These are phyloP conservation scores for Stereocaulon alpinum DNA, from an alignment of 495 filamentous ascomycete genomes.

Conservation along the genomic window DNA sequence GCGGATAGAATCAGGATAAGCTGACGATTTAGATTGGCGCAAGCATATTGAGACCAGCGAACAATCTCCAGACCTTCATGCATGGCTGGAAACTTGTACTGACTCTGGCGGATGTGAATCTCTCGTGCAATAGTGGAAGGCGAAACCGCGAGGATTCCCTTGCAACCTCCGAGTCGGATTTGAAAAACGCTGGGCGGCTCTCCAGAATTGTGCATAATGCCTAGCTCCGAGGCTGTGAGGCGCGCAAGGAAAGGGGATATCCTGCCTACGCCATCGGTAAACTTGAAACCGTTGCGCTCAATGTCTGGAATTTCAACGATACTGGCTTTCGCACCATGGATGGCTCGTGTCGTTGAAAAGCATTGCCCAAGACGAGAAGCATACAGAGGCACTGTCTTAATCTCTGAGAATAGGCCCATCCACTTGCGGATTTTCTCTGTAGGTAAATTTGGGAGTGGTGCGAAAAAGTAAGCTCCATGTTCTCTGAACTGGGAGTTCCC, in stretches of 20 bases:
- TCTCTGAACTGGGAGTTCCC: slow-evolving; percentile 94
- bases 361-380: slow-evolving; percentile 85
- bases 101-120: slow-evolving; percentile 68
- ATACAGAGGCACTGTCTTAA: slow-evolving; percentile 71
- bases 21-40: slow-evolving; percentile 78
- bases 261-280: slow-evolving; percentile 91
- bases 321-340: slow-evolving; percentile 38
- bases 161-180: slow-evolving; percentile 83
- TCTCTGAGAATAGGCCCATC: slow-evolving; percentile 82
- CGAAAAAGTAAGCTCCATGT: slow-evolving; percentile 84
- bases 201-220: slow-evolving; percentile 35
- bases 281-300: slow-evolving; percentile 51
- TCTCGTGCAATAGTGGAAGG: slow-evolving; percentile 49
- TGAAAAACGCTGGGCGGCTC: slow-evolving; percentile 72
- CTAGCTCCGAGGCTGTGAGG: slow-evolving; percentile 55
- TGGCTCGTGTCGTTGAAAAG: slow-evolving; percentile 81
- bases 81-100: slow-evolving; percentile 72
- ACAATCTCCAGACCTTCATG: slow-evolving; percentile 75
- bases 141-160: slow-evolving; percentile 73
- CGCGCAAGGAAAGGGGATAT: slow-evolving; percentile 70
- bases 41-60: slow-evolving; percentile 60
- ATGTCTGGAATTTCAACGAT: slow-evolving; percentile 49
- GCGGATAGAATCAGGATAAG: slow-evolving; percentile 73
- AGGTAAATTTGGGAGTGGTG: slow-evolving; percentile 46
- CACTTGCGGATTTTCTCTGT: slow-evolving; percentile 69